Conservation (phyloP, 139 green algal genomes). For the Limnomonas spitsbergensis region DNA sequence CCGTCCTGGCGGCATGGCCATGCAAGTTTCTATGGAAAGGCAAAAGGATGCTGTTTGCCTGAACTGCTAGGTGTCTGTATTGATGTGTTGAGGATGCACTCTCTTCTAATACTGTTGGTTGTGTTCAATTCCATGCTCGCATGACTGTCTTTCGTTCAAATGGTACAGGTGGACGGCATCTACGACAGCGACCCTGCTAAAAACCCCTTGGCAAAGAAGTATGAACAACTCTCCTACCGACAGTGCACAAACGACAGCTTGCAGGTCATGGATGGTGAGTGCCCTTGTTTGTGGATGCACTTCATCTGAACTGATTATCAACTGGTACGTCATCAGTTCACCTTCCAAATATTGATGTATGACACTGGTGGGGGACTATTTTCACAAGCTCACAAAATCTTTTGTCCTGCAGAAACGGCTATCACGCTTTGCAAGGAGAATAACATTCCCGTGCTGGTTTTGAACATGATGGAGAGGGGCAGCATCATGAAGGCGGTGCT, state of each 20-base stretch:
- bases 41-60: no score
- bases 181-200: conserved; percentile 87
- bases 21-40: no score
- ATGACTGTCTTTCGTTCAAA: no score
- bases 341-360: no score
- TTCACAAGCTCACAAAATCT: no score
- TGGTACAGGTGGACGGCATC: conserved; percentile 88
- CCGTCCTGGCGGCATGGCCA: no score
- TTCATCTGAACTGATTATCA: background rate
- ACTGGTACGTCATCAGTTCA: no score
- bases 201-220: conserved; percentile 65
- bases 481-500: conserved; percentile 65
- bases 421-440: conserved; percentile 98
- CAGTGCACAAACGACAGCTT: conserved; percentile 16
- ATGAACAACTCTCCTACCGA: conserved; percentile 54
- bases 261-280: conserved; percentile 30
- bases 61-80: no score
- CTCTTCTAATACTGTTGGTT: no score
- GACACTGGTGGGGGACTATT: no score
- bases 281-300: background rate
- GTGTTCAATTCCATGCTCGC: no score
- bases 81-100: no score
- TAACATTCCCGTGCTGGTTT: conserved; percentile 90
- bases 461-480: conserved; percentile 76
- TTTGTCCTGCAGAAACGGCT: conserved; percentile 72